Evolutionary conservation across 1,284 basidiomycete species (phyloP).

Genomic region (Ceratobasidium sp.): DNA sequence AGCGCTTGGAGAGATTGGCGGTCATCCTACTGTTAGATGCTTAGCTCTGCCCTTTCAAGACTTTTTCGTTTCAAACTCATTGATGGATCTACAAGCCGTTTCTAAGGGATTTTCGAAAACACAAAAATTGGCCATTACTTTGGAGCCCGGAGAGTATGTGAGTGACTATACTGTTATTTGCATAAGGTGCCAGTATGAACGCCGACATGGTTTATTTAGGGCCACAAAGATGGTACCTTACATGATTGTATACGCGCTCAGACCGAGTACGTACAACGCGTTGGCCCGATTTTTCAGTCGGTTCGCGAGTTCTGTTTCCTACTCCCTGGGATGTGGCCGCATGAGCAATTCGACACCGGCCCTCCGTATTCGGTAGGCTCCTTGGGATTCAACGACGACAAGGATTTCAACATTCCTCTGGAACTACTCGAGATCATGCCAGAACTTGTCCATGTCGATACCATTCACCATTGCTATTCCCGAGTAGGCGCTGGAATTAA

Average conservation of each 20-base stretch:
- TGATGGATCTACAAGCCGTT: conserved; percentile 9
- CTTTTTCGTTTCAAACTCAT: neutral
- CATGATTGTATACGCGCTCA: neutral
- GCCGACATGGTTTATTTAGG: neutral
- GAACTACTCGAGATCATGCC: conserved; percentile 37
- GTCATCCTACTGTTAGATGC: conserved; percentile 28
- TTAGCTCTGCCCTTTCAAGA: conserved; percentile 13
- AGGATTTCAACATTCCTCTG: conserved; percentile 19
- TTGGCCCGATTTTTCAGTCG: conserved; percentile 24
- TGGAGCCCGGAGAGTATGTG: conserved; percentile 22
- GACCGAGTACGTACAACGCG: neutral
- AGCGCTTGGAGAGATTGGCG: conserved; percentile 21
- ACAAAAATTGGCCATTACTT: conserved; percentile 23
- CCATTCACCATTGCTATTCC: conserved; percentile 28
- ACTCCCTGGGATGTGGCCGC: conserved; percentile 37
- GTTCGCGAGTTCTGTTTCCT: conserved; percentile 39
- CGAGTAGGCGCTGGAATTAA: conserved; percentile 23
- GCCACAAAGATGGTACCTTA: neutral
- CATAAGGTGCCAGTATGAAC: neutral
- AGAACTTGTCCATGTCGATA: conserved; percentile 36
- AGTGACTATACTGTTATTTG: neutral
- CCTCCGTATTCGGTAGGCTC: neutral
- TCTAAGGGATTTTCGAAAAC: conserved; percentile 22
- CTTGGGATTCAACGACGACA: neutral
- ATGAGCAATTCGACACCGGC: neutral